A percentile compares a stretch with the other conserved stretches of the same genome.
Conservation (phyloP, 75 land plant genomes). For the Pinus taeda region DNA sequence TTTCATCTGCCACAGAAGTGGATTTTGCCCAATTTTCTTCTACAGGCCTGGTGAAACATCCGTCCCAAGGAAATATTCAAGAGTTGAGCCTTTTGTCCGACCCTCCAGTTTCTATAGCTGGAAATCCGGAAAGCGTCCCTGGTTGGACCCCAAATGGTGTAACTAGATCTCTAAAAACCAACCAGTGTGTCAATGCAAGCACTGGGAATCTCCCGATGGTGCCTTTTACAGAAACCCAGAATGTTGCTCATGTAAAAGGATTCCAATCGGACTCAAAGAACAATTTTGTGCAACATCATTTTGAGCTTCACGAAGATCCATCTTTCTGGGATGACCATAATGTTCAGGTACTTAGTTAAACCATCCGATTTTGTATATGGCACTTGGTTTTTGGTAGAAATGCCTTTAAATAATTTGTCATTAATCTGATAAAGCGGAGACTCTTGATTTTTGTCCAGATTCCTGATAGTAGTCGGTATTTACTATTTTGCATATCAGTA, state of each 20-base stretch:
- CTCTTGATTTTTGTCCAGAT: neutral
- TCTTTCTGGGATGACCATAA: constrained; percentile 90
- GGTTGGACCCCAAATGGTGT: neutral
- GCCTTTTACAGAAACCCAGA: neutral
- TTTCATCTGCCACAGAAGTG: neutral
- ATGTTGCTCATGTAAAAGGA: constrained; percentile 1
- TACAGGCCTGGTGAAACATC: neutral
- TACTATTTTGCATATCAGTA: neutral
- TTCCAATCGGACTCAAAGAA: constrained; percentile 3
- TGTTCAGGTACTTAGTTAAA: constrained; percentile 59
- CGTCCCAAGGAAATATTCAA: neutral
- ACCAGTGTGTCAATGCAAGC: neutral
- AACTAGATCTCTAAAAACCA: constrained; percentile 4
- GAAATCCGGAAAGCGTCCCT: neutral
- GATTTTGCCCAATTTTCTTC: neutral
- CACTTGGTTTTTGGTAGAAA: neutral
- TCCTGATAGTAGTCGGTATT: neutral
- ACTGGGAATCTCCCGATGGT: neutral
- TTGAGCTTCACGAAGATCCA: constrained; percentile 79
- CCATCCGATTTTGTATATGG: neutral
- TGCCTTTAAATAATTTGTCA: neutral
- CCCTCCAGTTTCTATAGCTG: too few relatives aligned
- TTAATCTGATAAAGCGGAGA: neutral
- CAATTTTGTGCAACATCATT: constrained; percentile 18
- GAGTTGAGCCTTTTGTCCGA: neutral